A percentile compares a stretch with the other conserved stretches of the same genome.
Conservation (phyloP, 768 basidiomycete genomes). For the Boletus rubroflammeus region DNA sequence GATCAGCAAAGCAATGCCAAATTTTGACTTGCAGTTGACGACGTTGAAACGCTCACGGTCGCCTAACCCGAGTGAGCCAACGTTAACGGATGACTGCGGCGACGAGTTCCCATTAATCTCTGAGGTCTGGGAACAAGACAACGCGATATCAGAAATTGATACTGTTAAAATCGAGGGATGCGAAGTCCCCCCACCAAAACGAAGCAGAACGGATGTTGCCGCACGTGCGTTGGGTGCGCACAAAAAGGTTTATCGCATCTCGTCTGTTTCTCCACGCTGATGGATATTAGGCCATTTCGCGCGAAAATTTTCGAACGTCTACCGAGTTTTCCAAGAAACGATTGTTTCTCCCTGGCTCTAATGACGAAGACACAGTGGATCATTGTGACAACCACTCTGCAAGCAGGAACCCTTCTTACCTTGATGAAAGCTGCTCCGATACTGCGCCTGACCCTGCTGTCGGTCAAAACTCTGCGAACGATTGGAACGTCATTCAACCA, state of each 20-base stretch:
- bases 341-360: constrained; percentile 19
- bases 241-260: constrained; percentile 16
- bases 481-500: constrained; percentile 1
- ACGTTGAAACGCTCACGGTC: constrained; percentile 25
- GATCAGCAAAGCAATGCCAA: constrained; percentile 30
- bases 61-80: constrained; percentile 2
- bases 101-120: constrained; percentile 34
- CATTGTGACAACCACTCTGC: neutral
- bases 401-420: constrained; percentile 3
- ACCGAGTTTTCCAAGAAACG: neutral
- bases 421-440: constrained; percentile 32
- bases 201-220: constrained; percentile 1
- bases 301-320: neutral
- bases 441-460: constrained; percentile 14
- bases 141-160: constrained; percentile 31
- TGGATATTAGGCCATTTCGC: neutral
- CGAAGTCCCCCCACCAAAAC: constrained; percentile 19
- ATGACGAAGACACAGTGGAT: constrained; percentile 11
- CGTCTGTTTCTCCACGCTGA: constrained; percentile 9
- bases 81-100: constrained; percentile 31
- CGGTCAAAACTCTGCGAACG: neutral
- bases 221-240: neutral
- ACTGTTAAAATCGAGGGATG: constrained; percentile 35
- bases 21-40: constrained; percentile 52
- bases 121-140: constrained; percentile 32